Percentiles rank a stretch among this genome's conserved stretches.
Conservation (phyloP, 2,329 filamentous ascomycete species). For the Colletotrichum tofieldiae region DNA sequence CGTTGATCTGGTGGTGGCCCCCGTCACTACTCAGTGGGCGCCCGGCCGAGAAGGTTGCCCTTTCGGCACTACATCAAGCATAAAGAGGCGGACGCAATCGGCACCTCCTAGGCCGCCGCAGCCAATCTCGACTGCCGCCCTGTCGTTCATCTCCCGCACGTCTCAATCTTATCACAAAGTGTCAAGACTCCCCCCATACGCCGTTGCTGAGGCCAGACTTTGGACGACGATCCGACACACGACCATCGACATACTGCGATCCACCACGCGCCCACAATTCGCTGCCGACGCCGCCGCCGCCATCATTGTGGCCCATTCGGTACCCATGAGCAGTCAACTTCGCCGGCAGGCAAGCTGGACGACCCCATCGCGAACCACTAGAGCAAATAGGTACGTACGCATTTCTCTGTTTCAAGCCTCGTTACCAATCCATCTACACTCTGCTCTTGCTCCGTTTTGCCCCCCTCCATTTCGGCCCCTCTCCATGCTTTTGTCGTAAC, state of each 20-base stretch:
- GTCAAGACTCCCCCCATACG: conserved; percentile 22
- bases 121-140: conserved; percentile 34
- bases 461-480: conserved; percentile 30
- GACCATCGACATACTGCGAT: conserved; percentile 26
- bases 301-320: conserved; percentile 13
- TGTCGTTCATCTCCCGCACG: conserved; percentile 31
- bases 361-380: conserved; percentile 8
- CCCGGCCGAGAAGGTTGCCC: conserved; percentile 23
- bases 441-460: conserved; percentile 5
- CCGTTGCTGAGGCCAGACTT: conserved; percentile 17
- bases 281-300: conserved; percentile 8
- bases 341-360: conserved; percentile 21
- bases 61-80: conserved; percentile 40
- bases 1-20: conserved; percentile 4
- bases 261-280: conserved; percentile 20
- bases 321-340: neutral
- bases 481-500: conserved; percentile 22
- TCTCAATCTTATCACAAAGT: conserved; percentile 33
- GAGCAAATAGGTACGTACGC: neutral
- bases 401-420: conserved; percentile 26
- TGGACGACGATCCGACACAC: conserved; percentile 38
- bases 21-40: conserved; percentile 16
- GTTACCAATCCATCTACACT: conserved; percentile 19
- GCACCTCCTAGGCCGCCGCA: conserved; percentile 22
- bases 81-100: conserved; percentile 35